Conservation (phyloP, 495 filamentous ascomycete species). For the Coniosporium apollinis region DNA sequence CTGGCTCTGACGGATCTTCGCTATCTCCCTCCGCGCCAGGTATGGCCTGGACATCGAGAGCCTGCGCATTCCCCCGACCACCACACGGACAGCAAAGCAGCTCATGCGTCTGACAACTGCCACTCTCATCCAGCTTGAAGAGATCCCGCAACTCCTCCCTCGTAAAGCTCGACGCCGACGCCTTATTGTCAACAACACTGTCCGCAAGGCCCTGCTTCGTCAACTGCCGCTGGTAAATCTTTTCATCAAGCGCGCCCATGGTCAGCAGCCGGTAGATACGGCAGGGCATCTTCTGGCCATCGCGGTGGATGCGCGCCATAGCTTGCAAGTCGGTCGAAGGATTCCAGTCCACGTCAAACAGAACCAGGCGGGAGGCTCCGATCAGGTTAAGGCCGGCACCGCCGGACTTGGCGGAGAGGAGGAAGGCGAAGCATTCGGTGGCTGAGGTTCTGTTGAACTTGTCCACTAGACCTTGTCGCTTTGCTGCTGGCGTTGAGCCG, state of each 20-base stretch:
- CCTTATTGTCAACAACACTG: constrained; percentile 48
- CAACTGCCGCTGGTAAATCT: constrained; percentile 70
- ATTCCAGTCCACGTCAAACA: constrained; percentile 79
- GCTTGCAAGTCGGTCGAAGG: constrained; percentile 66
- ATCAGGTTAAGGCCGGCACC: constrained; percentile 65
- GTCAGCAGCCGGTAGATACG: constrained; percentile 61
- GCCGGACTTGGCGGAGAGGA: constrained; percentile 65
- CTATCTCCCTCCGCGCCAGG: too few species aligned
- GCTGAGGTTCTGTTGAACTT: constrained; percentile 50
- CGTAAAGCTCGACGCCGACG: constrained; percentile 43
- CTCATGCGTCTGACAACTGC: constrained; percentile 50
- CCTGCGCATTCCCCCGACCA: constrained; percentile 30
- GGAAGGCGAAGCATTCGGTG: constrained; percentile 49
- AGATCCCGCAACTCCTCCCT: constrained; percentile 52
- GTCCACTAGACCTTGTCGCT: constrained; percentile 60
- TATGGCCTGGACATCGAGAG: not conserved
- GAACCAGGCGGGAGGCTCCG: constrained; percentile 55
- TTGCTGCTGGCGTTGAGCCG: constrained; percentile 48
- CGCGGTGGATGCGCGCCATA: constrained; percentile 73
- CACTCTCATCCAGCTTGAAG: constrained; percentile 48
- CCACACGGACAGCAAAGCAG: constrained; percentile 49
- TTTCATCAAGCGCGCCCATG: constrained; percentile 61
- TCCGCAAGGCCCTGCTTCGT: constrained; percentile 58
- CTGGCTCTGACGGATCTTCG: constrained; percentile 10
- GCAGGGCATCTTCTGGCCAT: constrained; percentile 55